Percentiles rank a stretch among this genome's conserved stretches.
Conservation (phyloP, 371 early-diverging fungal species). For the Rhizomucor pusillus region DNA sequence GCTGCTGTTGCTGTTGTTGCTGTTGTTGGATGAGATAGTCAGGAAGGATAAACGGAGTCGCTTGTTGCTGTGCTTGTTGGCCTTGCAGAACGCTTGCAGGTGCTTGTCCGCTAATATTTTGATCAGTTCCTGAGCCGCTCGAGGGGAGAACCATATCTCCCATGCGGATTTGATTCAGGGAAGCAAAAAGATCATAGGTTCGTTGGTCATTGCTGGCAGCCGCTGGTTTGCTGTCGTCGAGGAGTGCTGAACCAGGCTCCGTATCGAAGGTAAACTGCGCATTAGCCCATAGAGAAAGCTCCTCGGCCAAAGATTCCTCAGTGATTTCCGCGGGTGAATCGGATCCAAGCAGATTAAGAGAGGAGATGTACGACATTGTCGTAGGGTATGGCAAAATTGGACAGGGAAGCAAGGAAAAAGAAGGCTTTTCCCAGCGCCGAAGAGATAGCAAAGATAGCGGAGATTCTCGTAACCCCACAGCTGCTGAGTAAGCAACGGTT, state of each 20-base stretch:
- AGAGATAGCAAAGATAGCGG: neutral
- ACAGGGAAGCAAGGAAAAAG: constrained; percentile 6
- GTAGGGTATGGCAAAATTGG: constrained; percentile 4
- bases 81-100: neutral
- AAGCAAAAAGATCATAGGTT: constrained; percentile 8
- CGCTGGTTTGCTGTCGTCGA: constrained; percentile 21
- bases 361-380: constrained; percentile 46
- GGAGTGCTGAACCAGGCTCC: constrained; percentile 41
- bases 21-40: constrained; percentile 12
- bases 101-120: neutral
- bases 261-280: constrained; percentile 71
- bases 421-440: neutral
- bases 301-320: constrained; percentile 40
- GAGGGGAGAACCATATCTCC: neutral
- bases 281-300: constrained; percentile 65
- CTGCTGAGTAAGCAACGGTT: too few species aligned
- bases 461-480: too few species aligned
- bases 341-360: constrained; percentile 36
- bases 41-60: neutral
- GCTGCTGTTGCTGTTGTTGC: constrained; percentile 11
- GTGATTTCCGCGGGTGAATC: constrained; percentile 34
- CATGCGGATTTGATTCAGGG: constrained; percentile 12
- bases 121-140: neutral
- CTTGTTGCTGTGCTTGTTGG: constrained; percentile 2
- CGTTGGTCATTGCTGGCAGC: constrained; percentile 8